Conservation (phyloP, 176 grass and related monocot genomes). For the Rhynchospora tenuis region DNA sequence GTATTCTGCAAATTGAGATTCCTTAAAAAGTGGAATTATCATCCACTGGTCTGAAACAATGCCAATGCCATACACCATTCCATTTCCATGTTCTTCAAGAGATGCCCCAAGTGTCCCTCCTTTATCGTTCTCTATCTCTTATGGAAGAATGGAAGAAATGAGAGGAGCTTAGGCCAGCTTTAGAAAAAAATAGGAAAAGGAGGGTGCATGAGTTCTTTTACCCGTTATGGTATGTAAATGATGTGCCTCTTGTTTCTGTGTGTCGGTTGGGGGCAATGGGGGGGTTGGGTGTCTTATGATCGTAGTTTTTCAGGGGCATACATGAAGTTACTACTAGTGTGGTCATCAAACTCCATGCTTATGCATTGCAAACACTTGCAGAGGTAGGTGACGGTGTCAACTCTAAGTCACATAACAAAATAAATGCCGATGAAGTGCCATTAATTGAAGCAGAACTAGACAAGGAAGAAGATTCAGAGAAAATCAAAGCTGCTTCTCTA, state of each 20-base stretch:
- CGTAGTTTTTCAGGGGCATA: not conserved
- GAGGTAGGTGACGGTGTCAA: constrained; percentile 15
- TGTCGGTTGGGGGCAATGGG: not conserved
- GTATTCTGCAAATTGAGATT: not conserved
- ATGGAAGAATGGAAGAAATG: not conserved
- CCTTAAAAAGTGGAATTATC: not conserved
- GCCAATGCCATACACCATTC: not conserved
- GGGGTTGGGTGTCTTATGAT: not conserved
- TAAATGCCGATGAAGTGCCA: constrained; percentile 22
- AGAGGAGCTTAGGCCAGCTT: not conserved
- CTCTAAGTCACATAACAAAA: constrained; percentile 22
- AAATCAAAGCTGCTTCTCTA: constrained; percentile 27
- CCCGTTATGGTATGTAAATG: not conserved
- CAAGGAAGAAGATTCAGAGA: constrained; percentile 2
- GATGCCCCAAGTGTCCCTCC: not conserved
- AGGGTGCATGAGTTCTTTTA: not conserved
- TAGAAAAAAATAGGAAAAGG: not conserved
- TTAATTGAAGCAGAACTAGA: constrained; percentile 1
- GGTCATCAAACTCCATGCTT: not conserved
- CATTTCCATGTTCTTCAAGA: not conserved
- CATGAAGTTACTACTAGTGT: not conserved
- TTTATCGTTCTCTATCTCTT: not conserved
- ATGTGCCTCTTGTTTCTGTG: not conserved
- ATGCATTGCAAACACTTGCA: constrained; percentile 4
- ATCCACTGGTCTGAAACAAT: not conserved